These are phyloP conservation scores for Pleurotus salmoneostramineus DNA, from an alignment of 768 basidiomycete species.

Conservation along the genomic window DNA sequence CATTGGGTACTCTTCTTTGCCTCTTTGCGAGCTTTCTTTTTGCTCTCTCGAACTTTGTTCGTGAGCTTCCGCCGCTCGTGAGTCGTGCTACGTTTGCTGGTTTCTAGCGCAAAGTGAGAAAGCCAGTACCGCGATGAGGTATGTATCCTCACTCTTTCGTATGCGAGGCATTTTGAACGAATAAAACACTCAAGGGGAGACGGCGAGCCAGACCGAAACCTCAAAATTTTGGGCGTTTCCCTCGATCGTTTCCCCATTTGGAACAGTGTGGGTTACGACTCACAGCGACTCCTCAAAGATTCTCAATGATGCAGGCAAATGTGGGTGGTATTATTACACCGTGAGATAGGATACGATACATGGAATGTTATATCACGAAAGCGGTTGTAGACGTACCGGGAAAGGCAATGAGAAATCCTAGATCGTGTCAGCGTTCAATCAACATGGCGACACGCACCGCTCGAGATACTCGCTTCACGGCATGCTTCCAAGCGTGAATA, in stretches of 20 bases:
- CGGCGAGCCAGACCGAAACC: not conserved
- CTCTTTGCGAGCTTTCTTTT: conserved; percentile 70
- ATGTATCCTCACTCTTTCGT: conserved; percentile 51
- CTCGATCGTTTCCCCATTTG: not conserved
- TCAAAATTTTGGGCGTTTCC: conserved; percentile 10
- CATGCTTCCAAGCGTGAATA: too few species aligned
- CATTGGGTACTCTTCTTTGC: conserved; percentile 80
- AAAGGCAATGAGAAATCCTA: too few species aligned
- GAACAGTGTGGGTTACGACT: too few species aligned
- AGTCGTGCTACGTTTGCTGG: conserved; percentile 75
- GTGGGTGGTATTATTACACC: too few species aligned
- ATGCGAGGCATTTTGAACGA: conserved; percentile 53
- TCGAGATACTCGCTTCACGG: not conserved
- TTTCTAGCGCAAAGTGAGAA: conserved; percentile 48
- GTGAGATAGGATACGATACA: too few species aligned
- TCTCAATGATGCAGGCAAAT: too few species aligned
- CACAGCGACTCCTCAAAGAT: too few species aligned
- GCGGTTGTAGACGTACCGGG: too few species aligned
- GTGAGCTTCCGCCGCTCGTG: conserved; percentile 69
- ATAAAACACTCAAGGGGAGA: not conserved
- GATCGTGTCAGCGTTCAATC: too few species aligned
- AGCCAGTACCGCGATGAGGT: not conserved
- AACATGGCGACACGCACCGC: not conserved
- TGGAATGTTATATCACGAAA: too few species aligned
- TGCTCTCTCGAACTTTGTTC: conserved; percentile 72